Evolutionary conservation across 306 rosid genomes (phyloP).

Genomic region (Pyrus communis): DNA sequence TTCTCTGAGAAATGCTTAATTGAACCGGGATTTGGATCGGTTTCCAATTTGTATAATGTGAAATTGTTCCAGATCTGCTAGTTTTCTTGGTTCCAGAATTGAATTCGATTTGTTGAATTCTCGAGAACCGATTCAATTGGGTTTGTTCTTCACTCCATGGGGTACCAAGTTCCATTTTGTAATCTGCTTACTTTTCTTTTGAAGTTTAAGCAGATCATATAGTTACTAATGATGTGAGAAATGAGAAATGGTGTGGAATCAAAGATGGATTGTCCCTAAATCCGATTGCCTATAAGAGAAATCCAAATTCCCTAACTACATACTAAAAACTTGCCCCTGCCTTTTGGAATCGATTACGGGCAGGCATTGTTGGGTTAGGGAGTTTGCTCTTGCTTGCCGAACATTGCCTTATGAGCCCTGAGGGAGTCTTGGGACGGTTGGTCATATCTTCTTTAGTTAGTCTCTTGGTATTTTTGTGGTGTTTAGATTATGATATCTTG

Average conservation of each 20-base stretch:
- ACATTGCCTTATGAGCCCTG: neutral
- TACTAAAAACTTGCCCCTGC: neutral
- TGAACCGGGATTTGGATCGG: neutral
- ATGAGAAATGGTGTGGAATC: neutral
- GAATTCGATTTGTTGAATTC: neutral
- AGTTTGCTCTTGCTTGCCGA: neutral
- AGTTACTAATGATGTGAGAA: neutral
- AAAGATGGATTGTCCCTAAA: too few relatives aligned
- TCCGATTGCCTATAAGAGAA: neutral
- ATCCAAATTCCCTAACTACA: neutral
- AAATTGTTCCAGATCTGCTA: slow-evolving; percentile 10
- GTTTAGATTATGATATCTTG: neutral
- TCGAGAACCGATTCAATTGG: neutral
- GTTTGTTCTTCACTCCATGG: neutral
- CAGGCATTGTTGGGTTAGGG: neutral
- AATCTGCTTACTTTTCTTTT: neutral
- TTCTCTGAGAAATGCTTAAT: neutral
- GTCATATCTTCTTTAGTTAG: neutral
- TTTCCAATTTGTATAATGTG: neutral
- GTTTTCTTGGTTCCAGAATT: neutral
- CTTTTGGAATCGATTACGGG: neutral
- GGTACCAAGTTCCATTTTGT: neutral
- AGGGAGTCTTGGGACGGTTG: neutral
- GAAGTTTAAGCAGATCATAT: neutral
- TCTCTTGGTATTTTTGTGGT: neutral